Base-by-base conservation (phyloP, 2,329 filamentous ascomycete species). In the Claviceps monticola region DNA sequence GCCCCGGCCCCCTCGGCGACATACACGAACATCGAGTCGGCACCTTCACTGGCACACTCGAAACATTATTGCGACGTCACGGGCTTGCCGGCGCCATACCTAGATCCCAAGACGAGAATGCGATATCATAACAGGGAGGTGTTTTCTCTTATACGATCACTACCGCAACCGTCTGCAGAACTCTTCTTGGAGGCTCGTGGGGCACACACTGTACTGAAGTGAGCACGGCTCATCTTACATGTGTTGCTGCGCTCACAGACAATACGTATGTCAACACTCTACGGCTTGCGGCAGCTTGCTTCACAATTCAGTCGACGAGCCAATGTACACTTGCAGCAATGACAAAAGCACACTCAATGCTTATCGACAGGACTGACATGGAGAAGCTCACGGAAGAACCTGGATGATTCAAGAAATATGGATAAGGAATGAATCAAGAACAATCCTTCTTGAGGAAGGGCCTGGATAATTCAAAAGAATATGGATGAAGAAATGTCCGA, bases 1-100 rank as follows among this genome's bases (percentile, higher is more conserved):
- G 58, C 53, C 13, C 57, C 60, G 5, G 84, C 83, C 0, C 87
- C 86, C 0, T 79, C 77, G 36, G 86, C 86, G 36, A 96, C 93
- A 1, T 98, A 97, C 67, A 95, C 88, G 6, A 97, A 96, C 64
- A 94, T 98, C 56, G 93, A 97, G 67, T 89, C 88, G 47, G 91
- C 93, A 3, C 93, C 93, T 41, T 93, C 86, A 53, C 73, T 97
- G 60, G 84, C 84, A 49, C 85, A 88, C 58, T 80, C 87, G 63
- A 89, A 84, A 68, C 86, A 85, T 61, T 98, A 97, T 69, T 98
- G 93, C 72, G 94, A 98, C 67, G 79, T 98, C 60, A 98, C 93
- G 1, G 94, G 93, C 1, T 71, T 98, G 57, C 81, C 88, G n/a
- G 88, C 89, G 34, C 84, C 86, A 5, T 98, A 98, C 65, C 81